phyloP scores from a whole-genome alignment of 2,329 filamentous ascomycete species.

The Simplicillium sp. region DNA sequence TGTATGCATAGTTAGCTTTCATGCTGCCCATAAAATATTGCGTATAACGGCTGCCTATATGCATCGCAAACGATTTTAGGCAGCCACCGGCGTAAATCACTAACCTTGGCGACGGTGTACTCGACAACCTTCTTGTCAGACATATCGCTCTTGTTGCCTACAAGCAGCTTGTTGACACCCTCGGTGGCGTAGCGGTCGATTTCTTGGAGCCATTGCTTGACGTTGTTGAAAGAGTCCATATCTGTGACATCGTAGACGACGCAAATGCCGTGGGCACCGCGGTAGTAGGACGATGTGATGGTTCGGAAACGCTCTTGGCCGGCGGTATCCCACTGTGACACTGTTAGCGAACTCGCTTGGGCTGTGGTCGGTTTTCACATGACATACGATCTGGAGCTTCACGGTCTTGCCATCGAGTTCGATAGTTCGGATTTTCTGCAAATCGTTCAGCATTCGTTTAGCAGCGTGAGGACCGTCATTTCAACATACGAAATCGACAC shows the following conservation, averaged over 20 bases:
- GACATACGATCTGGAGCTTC: constrained; percentile 93
- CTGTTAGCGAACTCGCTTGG: background rate
- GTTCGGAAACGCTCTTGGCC: constrained; percentile 99
- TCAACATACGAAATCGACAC: constrained; percentile 87
- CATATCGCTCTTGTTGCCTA: constrained; percentile 99
- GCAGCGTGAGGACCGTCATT: background rate
- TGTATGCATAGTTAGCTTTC: constrained; percentile 25
- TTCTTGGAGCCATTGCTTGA: constrained; percentile 99
- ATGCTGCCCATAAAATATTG: background rate
- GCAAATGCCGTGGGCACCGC: constrained; percentile 97
- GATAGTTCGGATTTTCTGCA: constrained; percentile 97
- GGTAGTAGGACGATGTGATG: constrained; percentile 99
- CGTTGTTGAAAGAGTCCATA: constrained; percentile 99
- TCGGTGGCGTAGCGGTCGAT: constrained; percentile 99
- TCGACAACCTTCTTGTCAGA: constrained; percentile 99
- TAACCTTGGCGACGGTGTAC: constrained; percentile 97
- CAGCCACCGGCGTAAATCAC: constrained; percentile 13
- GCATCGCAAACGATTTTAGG: background rate
- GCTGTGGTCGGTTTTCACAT: no score
- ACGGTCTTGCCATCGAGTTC: constrained; percentile 99
- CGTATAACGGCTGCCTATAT: constrained; percentile 6
- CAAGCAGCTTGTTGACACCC: constrained; percentile 97
- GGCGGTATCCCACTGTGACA: constrained; percentile 85
- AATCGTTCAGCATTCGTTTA: constrained; percentile 8
- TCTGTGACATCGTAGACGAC: constrained; percentile 99